These are phyloP conservation scores for Fallopia convolvulus DNA, from an alignment of 148 eudicot species.

Conservation along the genomic window DNA sequence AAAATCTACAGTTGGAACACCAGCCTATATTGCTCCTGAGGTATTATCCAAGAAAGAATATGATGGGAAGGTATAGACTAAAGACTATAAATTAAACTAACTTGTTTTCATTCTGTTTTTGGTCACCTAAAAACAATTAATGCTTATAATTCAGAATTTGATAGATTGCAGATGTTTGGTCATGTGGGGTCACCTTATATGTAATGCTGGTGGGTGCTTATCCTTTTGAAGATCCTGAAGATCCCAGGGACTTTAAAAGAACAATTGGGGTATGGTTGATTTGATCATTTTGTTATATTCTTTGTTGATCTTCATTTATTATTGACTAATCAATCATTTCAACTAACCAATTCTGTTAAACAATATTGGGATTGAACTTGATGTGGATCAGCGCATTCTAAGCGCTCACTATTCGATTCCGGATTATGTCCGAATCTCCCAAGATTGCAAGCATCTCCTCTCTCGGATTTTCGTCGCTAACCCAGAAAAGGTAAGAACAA, in stretches of 20 bases:
- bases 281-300: not conserved
- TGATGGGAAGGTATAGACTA: slow-evolving; percentile 61
- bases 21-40: slow-evolving; percentile 81
- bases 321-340: not conserved
- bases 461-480: slow-evolving; percentile 67
- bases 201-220: slow-evolving; percentile 84
- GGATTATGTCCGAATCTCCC: slow-evolving; percentile 64
- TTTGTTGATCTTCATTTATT: not conserved
- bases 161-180: slow-evolving; percentile 92
- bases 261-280: slow-evolving; percentile 43
- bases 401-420: slow-evolving; percentile 70
- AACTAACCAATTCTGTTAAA: not conserved
- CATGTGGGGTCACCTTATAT: slow-evolving; percentile 83
- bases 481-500: slow-evolving; percentile 52
- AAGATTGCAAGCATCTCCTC: slow-evolving; percentile 59
- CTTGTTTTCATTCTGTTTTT: not conserved
- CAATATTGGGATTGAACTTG: not conserved
- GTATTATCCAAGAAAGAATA: slow-evolving; percentile 62
- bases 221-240: slow-evolving; percentile 80
- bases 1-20: slow-evolving; percentile 81
- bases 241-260: slow-evolving; percentile 63
- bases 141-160: slow-evolving; percentile 5
- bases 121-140: not conserved
- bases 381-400: slow-evolving; percentile 49
- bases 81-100: not conserved